These are phyloP conservation scores for Yamadazyma atlantica DNA, from an alignment of 1,139 yeast genomes.

Conservation along the genomic window DNA sequence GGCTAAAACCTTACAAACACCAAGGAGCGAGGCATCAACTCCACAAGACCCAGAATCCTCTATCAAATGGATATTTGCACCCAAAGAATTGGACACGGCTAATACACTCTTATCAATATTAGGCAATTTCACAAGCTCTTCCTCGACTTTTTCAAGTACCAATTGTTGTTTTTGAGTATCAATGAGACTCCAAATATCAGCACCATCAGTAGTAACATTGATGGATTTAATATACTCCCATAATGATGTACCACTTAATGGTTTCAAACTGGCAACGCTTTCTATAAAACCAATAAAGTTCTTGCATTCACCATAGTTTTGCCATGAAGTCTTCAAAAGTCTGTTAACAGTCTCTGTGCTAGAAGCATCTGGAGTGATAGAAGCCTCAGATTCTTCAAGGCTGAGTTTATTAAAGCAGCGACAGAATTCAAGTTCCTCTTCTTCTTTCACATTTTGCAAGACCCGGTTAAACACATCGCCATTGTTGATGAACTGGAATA, in stretches of 20 bases:
- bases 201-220: slow-evolving; percentile 16
- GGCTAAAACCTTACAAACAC: slow-evolving; percentile 7
- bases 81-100: slow-evolving; percentile 48
- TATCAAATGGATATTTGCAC: slow-evolving; percentile 37
- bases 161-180: slow-evolving; percentile 8
- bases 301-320: neutral
- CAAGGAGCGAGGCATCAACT: slow-evolving; percentile 6
- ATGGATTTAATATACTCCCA: slow-evolving; percentile 16
- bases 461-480: slow-evolving; percentile 13
- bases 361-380: neutral
- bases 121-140: slow-evolving; percentile 11
- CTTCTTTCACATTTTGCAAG: slow-evolving; percentile 4
- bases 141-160: slow-evolving; percentile 15
- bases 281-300: slow-evolving; percentile 5
- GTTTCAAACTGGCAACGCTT: slow-evolving; percentile 1
- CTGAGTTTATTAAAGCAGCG: neutral
- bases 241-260: slow-evolving; percentile 13
- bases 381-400: neutral
- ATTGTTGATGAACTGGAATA: slow-evolving; percentile 16
- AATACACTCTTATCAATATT: slow-evolving; percentile 19
- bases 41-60: slow-evolving; percentile 3
- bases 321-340: neutral
- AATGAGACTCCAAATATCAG: slow-evolving; percentile 17
- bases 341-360: neutral
- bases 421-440: slow-evolving; percentile 1